A percentile compares a stretch with the other conserved stretches of the same genome.
phyloP scores from a whole-genome alignment of 2,329 filamentous ascomycete genomes.

The Xylariaceae sp. region DNA sequence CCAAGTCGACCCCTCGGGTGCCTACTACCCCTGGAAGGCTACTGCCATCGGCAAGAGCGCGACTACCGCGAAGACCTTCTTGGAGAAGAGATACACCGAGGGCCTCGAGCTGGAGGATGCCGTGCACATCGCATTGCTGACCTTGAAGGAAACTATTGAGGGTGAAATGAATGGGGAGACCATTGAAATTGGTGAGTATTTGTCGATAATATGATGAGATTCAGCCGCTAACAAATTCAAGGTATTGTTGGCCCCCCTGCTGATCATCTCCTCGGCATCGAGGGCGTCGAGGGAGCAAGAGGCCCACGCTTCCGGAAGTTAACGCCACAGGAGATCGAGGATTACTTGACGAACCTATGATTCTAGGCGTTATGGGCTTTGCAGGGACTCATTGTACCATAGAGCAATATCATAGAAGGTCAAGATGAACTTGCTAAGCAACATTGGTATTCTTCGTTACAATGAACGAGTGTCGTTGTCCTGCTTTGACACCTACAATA shows the following conservation, averaged over 20 bases:
- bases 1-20: slow-evolving; percentile 97
- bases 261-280: slow-evolving; percentile 84
- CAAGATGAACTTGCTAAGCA: slow-evolving; percentile 32
- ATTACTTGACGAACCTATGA: slow-evolving; percentile 98
- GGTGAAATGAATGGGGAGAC: slow-evolving; percentile 99
- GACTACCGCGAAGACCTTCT: slow-evolving; percentile 95
- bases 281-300: slow-evolving; percentile 78
- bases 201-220: not conserved
- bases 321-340: slow-evolving; percentile 96
- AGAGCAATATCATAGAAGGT: slow-evolving; percentile 40
- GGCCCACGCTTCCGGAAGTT: slow-evolving; percentile 91
- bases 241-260: slow-evolving; percentile 94
- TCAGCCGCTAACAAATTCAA: slow-evolving; percentile 36
- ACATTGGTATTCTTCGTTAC: slow-evolving; percentile 31
- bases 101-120: slow-evolving; percentile 95
- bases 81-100: slow-evolving; percentile 98
- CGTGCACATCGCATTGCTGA: slow-evolving; percentile 94
- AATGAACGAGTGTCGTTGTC: slow-evolving; percentile 46
- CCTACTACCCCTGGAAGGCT: slow-evolving; percentile 99
- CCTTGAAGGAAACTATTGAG: slow-evolving; percentile 98
- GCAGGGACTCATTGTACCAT: slow-evolving; percentile 40
- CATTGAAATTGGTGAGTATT: slow-evolving; percentile 83
- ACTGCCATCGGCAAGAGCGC: slow-evolving; percentile 98
- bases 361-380: slow-evolving; percentile 25
- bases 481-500: slow-evolving; percentile 43